Evolutionary conservation across 139 green algal genomes (phyloP).

Genomic region (Closterium sp.): DNA sequence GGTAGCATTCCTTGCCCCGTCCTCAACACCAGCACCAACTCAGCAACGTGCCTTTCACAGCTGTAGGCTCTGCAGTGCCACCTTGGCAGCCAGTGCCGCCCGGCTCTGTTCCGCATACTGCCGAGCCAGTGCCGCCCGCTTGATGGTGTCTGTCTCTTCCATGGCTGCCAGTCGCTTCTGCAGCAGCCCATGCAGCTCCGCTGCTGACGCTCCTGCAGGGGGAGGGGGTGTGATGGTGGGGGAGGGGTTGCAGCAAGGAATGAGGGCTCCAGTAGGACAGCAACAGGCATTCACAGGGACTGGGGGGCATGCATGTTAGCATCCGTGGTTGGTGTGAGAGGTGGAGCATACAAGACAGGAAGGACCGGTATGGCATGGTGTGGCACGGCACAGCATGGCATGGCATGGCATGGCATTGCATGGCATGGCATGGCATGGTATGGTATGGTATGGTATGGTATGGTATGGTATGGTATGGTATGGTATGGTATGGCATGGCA

Average conservation of each 20-base stretch:
- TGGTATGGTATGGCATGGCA: not conserved
- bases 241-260: not conserved
- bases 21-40: not conserved
- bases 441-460: not conserved
- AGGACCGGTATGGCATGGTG: too few species aligned
- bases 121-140: not conserved
- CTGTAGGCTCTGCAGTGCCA: constrained; percentile 28
- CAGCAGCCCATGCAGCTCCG: constrained; percentile 25
- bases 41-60: not conserved
- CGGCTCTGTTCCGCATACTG: constrained; percentile 8
- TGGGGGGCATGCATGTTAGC: not conserved
- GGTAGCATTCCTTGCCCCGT: not conserved
- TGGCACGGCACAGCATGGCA: too few species aligned
- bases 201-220: constrained; percentile 7
- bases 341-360: not conserved
- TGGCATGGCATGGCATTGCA: not conserved
- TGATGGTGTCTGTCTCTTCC: constrained; percentile 30
- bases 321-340: not conserved
- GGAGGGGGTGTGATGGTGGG: not conserved
- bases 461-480: not conserved
- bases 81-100: constrained; percentile 26
- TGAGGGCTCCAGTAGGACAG: not conserved
- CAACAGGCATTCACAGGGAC: not conserved
- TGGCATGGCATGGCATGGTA: not conserved
- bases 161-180: constrained; percentile 21